These are phyloP conservation scores for Leccinum barrowsii DNA, from an alignment of 768 basidiomycete genomes.

Conservation along the genomic window DNA sequence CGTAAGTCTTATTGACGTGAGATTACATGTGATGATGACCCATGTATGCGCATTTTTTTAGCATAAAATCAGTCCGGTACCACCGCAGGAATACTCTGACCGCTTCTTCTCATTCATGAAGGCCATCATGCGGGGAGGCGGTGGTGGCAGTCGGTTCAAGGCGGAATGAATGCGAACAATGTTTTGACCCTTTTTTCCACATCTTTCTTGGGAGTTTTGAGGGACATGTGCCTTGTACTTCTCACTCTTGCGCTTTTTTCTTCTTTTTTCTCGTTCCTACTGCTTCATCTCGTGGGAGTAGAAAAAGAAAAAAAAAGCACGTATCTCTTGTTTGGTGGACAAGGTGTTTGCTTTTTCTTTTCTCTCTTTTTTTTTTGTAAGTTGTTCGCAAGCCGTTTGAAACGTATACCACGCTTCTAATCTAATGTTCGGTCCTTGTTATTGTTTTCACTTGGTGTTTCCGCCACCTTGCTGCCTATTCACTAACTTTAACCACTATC, in stretches of 20 bases:
- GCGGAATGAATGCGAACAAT: conserved; percentile 30
- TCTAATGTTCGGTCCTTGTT: conserved; percentile 5
- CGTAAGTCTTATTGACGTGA: conserved; percentile 43
- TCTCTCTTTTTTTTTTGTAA: background rate
- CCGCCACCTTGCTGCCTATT: background rate
- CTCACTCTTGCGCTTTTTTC: background rate
- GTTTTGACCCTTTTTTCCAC: background rate
- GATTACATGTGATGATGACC: conserved; percentile 1
- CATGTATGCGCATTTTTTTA: conserved; percentile 28
- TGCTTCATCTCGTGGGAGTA: conserved; percentile 12
- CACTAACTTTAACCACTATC: background rate
- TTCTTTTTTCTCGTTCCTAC: background rate
- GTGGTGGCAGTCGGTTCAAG: conserved; percentile 53
- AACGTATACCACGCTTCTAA: conserved; percentile 18
- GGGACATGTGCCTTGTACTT: conserved; percentile 6
- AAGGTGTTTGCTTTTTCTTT: background rate
- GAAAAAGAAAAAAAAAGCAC: background rate
- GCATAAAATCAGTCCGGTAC: conserved; percentile 95
- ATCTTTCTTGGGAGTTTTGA: conserved; percentile 5
- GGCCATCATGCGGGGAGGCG: conserved; percentile 81
- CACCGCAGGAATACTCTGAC: conserved; percentile 80
- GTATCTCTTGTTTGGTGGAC: conserved; percentile 5
- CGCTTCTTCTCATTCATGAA: conserved; percentile 88
- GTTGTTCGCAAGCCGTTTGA: conserved; percentile 8
- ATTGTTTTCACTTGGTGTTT: background rate